Conservation (phyloP, 306 rosid species). For the Ziziphus jujuba region DNA sequence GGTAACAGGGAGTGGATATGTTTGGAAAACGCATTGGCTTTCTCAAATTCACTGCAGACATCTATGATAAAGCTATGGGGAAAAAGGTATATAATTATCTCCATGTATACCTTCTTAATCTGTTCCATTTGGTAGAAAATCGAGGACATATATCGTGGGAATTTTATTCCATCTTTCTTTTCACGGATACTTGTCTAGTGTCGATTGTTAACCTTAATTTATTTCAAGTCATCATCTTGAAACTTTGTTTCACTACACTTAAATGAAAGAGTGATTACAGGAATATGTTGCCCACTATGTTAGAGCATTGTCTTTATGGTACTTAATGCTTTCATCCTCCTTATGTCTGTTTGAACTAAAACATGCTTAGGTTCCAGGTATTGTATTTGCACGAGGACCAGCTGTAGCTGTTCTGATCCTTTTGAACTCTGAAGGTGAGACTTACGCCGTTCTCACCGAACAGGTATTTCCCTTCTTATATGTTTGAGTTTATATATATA, state of each 20-base stretch:
- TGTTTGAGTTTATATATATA: no score
- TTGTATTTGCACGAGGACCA: conserved; percentile 95
- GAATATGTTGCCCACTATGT: neutral
- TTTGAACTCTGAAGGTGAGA: conserved; percentile 74
- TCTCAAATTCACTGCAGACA: conserved; percentile 84
- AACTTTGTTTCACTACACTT: neutral
- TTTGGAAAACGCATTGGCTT: conserved; percentile 84
- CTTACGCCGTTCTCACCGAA: conserved; percentile 85
- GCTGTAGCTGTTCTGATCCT: conserved; percentile 85
- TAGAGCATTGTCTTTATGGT: neutral
- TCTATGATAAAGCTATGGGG: conserved; percentile 73
- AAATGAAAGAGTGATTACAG: neutral
- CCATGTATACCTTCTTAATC: neutral
- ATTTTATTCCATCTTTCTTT: neutral
- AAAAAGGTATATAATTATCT: conserved; percentile 49
- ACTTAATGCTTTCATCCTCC: conserved; percentile 16
- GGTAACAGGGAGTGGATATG: conserved; percentile 85
- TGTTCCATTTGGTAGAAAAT: neutral
- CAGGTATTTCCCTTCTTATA: conserved; percentile 50
- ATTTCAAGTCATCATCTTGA: neutral
- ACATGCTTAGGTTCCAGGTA: conserved; percentile 79
- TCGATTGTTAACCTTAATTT: neutral
- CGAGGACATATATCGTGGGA: neutral
- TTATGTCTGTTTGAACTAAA: conserved; percentile 41
- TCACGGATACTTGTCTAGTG: neutral